Conservation (phyloP, 163 green algal species). For the Volvox carteri region DNA sequence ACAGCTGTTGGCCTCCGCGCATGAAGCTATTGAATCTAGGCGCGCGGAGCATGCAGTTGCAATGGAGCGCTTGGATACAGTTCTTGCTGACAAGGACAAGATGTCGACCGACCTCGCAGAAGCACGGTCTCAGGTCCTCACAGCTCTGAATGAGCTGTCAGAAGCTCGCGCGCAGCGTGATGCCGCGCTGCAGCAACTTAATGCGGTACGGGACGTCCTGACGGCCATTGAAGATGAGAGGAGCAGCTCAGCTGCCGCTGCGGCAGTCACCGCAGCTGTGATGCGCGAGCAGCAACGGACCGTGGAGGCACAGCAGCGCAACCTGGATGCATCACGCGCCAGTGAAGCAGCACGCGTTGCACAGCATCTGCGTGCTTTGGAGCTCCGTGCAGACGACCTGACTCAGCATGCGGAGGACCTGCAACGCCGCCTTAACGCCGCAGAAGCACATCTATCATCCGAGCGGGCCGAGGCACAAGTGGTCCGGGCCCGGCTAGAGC, state of each 20-base stretch:
- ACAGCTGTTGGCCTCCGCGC: neutral
- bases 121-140: neutral
- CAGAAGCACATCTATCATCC: conserved; percentile 3
- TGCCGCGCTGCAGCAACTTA: conserved; percentile 10
- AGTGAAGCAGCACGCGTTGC: conserved; percentile 24
- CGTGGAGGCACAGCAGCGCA: conserved; percentile 5
- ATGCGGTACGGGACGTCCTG: conserved; percentile 17
- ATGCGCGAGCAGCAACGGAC: conserved; percentile 11
- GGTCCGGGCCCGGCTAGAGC: neutral
- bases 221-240: conserved; percentile 31
- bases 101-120: neutral
- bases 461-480: conserved; percentile 27
- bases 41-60: neutral
- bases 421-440: conserved; percentile 22
- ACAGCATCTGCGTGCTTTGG: conserved; percentile 6
- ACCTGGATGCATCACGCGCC: neutral
- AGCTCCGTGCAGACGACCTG: neutral
- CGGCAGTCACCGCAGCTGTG: neutral
- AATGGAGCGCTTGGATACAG: neutral
- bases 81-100: neutral
- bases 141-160: neutral
- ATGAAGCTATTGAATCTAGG: conserved; percentile 8
- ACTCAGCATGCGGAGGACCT: conserved; percentile 18
- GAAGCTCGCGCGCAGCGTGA: neutral
- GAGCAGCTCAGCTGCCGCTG: neutral